phyloP scores from a whole-genome alignment of 2,329 filamentous ascomycete species.

The Zarea fungicola region DNA sequence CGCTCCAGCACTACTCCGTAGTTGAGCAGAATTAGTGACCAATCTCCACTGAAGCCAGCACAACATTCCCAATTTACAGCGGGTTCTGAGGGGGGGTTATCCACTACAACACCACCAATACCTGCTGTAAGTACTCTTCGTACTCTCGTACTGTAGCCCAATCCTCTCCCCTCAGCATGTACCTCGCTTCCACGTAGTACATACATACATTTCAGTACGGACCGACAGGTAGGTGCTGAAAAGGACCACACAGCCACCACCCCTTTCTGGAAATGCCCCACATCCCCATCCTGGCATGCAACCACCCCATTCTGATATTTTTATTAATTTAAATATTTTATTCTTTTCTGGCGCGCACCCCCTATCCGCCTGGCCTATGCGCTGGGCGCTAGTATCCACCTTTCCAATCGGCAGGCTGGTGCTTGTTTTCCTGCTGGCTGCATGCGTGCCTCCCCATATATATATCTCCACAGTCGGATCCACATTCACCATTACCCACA shows the following conservation, averaged over 20 bases:
- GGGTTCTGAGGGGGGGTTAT: too few species aligned
- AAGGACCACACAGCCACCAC: constrained; percentile 1
- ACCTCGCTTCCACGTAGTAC: too few species aligned
- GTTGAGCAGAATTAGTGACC: not conserved
- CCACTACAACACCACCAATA: too few species aligned
- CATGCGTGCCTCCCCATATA: not conserved
- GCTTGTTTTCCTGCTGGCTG: constrained; percentile 6
- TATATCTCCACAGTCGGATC: not conserved
- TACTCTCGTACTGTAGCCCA: too few species aligned
- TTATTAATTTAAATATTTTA: not conserved
- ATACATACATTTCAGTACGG: too few species aligned
- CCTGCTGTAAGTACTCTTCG: too few species aligned
- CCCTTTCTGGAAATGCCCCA: not conserved
- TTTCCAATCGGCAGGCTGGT: constrained; percentile 11
- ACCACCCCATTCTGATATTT: not conserved
- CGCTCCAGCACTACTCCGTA: too few species aligned
- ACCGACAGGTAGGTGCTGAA: not conserved
- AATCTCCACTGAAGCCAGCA: not conserved
- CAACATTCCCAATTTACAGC: not conserved
- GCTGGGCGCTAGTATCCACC: not conserved
- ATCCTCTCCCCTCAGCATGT: not conserved
- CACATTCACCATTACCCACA: constrained; percentile 1
- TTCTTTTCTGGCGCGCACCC: not conserved
- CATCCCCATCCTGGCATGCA: not conserved
- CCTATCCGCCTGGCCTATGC: not conserved